Evolutionary conservation across 148 eudicot genomes (phyloP).

Genomic region (Arctostaphylos glauca): DNA sequence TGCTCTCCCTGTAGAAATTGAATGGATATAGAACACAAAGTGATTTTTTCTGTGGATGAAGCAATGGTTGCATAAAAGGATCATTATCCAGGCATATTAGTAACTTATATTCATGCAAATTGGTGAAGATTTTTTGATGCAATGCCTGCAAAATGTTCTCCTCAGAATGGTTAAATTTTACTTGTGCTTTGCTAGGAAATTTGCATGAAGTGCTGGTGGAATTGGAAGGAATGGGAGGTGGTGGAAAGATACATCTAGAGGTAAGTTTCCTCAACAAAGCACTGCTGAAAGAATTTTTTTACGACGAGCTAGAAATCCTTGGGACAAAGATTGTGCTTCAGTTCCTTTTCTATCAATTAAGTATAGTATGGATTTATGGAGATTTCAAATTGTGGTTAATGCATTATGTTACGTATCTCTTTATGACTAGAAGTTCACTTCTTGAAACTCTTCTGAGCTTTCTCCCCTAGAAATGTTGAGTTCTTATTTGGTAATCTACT

Average conservation of each 20-base stretch:
- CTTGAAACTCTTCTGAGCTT: not conserved
- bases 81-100: not conserved
- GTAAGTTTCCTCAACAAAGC: constrained; percentile 41
- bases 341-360: constrained; percentile 5
- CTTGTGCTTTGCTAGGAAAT: constrained; percentile 48
- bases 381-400: not conserved
- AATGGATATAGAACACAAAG: constrained; percentile 1
- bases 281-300: not conserved
- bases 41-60: not conserved
- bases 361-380: not conserved
- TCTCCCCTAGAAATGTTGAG: not conserved
- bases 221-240: constrained; percentile 99
- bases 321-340: not conserved
- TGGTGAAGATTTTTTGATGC: not conserved
- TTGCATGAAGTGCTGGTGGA: constrained; percentile 79
- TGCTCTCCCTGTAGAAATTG: not conserved
- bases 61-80: no score
- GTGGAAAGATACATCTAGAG: constrained; percentile 92
- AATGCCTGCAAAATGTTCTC: not conserved
- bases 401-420: not conserved
- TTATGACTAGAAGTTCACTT: not conserved
- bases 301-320: not conserved
- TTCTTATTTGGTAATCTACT: not conserved
- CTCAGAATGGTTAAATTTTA: constrained; percentile 1
- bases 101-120: not conserved